A percentile compares a stretch with the other conserved stretches of the same genome.
These are phyloP conservation scores for Alternaria arborescens DNA, from an alignment of 2,329 filamentous ascomycete genomes.

Conservation along the genomic window DNA sequence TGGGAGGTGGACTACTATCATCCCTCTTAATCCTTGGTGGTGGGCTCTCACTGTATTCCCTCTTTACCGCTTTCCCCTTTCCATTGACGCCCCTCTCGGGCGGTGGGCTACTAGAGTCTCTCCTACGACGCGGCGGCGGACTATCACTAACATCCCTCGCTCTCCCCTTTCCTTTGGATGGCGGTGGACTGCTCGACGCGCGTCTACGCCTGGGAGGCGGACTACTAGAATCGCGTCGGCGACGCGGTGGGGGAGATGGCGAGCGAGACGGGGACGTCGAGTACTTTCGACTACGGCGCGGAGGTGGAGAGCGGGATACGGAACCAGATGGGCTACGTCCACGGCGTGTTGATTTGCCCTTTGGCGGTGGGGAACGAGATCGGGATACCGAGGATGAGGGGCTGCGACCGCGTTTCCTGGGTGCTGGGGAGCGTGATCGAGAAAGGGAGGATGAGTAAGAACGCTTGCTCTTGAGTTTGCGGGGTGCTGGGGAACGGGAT, in stretches of 20 bases:
- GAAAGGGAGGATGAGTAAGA: constrained; percentile 33
- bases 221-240: neutral
- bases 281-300: constrained; percentile 9
- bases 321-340: constrained; percentile 29
- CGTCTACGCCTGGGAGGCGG: constrained; percentile 12
- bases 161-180: neutral
- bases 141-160: neutral
- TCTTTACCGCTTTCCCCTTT: neutral
- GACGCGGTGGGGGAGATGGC: neutral
- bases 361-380: constrained; percentile 30
- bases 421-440: constrained; percentile 32
- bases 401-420: constrained; percentile 36
- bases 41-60: constrained; percentile 7
- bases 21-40: constrained; percentile 7
- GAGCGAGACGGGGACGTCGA: constrained; percentile 6
- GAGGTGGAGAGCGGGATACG: constrained; percentile 10
- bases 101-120: neutral
- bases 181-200: constrained; percentile 9
- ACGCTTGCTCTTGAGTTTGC: constrained; percentile 27
- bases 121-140: constrained; percentile 4
- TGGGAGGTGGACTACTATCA: constrained; percentile 9
- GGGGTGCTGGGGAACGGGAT: constrained; percentile 34
- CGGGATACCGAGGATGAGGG: constrained; percentile 23
- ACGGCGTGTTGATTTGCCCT: constrained; percentile 19
- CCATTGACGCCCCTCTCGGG: neutral